These are phyloP conservation scores for Cornus suecica DNA, from an alignment of 148 eudicot genomes.

Conservation along the genomic window DNA sequence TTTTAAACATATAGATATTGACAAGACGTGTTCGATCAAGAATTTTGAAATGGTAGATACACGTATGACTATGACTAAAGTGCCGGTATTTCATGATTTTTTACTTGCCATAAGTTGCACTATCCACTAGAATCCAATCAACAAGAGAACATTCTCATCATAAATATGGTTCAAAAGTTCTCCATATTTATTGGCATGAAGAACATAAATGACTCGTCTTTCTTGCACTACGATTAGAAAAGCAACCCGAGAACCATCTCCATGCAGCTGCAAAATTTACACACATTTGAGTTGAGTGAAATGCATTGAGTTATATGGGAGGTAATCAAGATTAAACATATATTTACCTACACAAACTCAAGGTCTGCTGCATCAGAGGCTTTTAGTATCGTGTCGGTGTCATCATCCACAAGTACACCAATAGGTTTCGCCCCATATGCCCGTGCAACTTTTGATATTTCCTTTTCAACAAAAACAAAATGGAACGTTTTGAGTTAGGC, in stretches of 20 bases:
- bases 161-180: conserved; percentile 66
- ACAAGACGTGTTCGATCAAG: no score
- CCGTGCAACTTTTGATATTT: conserved; percentile 77
- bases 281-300: background rate
- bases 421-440: conserved; percentile 80
- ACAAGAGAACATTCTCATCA: conserved; percentile 67
- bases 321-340: background rate
- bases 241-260: conserved; percentile 70
- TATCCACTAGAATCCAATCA: conserved; percentile 92
- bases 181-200: conserved; percentile 83
- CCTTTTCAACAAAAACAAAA: conserved; percentile 72
- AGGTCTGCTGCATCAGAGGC: conserved; percentile 66
- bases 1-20: no score
- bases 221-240: conserved; percentile 60
- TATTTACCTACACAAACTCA: conserved; percentile 66
- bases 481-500: conserved; percentile 90
- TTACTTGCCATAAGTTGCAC: conserved; percentile 93
- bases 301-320: background rate
- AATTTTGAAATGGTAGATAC: no score
- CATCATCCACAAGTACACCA: conserved; percentile 94
- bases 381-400: conserved; percentile 65
- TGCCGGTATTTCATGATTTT: background rate
- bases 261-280: conserved; percentile 74
- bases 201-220: conserved; percentile 72
- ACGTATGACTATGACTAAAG: no score